These are phyloP conservation scores for Clavariopsis aquatica DNA, from an alignment of 495 filamentous ascomycete species.

Conservation along the genomic window DNA sequence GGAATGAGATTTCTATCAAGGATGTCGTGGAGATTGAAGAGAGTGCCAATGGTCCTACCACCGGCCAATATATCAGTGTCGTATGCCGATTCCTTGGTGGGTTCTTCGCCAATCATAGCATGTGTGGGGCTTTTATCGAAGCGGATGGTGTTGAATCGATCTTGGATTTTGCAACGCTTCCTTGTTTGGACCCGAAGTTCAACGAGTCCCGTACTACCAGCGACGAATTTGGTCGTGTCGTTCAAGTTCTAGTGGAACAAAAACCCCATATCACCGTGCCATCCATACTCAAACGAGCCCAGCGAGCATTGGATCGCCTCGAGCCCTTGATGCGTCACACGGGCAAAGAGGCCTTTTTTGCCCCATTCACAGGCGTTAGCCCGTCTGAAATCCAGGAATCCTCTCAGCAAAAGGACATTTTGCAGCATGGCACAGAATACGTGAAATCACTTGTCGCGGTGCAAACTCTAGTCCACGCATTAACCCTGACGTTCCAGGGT, in stretches of 20 bases:
- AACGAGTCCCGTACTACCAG: slow-evolving; percentile 54
- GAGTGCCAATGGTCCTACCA: slow-evolving; percentile 53
- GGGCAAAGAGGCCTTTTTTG: slow-evolving; percentile 63
- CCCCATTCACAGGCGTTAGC: slow-evolving; percentile 54
- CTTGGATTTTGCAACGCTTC: slow-evolving; percentile 78
- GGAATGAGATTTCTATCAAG: slow-evolving; percentile 21
- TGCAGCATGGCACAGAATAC: slow-evolving; percentile 66
- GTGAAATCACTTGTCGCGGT: slow-evolving; percentile 75
- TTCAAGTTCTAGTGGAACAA: slow-evolving; percentile 77
- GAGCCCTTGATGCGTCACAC: slow-evolving; percentile 61
- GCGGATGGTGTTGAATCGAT: slow-evolving; percentile 79
- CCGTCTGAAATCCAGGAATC: slow-evolving; percentile 4
- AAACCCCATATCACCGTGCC: slow-evolving; percentile 81
- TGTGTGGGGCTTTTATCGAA: slow-evolving; percentile 74
- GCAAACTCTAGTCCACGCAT: slow-evolving; percentile 69
- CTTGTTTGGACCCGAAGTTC: slow-evolving; percentile 75
- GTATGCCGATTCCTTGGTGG: slow-evolving; percentile 72
- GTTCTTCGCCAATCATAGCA: slow-evolving; percentile 72
- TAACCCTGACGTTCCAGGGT: slow-evolving; percentile 70
- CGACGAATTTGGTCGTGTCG: slow-evolving; percentile 67
- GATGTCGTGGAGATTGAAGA: slow-evolving; percentile 44
- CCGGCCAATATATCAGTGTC: slow-evolving; percentile 70
- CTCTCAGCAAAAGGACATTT: slow-evolving; percentile 40
- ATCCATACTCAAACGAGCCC: slow-evolving; percentile 71
- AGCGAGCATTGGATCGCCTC: slow-evolving; percentile 66